A percentile compares a stretch with the other conserved stretches of the same genome.
Evolutionary conservation across 1,284 basidiomycete genomes (phyloP).

Genomic region (Cystobasidiaceae sp.): DNA sequence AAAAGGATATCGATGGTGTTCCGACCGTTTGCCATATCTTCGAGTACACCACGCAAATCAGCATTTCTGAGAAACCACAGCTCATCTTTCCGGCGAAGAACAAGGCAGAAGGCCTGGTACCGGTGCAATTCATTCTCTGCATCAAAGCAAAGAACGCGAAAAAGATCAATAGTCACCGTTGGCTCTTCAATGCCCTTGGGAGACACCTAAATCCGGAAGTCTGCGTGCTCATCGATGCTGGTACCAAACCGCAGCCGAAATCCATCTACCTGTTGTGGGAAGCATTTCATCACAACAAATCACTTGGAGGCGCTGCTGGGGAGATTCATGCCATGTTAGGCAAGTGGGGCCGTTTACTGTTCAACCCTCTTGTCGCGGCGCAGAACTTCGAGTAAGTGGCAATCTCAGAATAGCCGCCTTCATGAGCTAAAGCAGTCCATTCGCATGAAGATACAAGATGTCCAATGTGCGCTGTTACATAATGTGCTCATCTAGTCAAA

Average conservation of each 20-base stretch:
- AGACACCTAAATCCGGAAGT: constrained; percentile 80
- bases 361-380: constrained; percentile 89
- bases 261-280: constrained; percentile 50
- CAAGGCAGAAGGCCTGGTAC: constrained; percentile 78
- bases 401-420: too few relatives aligned
- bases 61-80: constrained; percentile 70
- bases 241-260: constrained; percentile 68
- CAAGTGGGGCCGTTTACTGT: constrained; percentile 78
- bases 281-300: constrained; percentile 72
- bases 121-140: constrained; percentile 91
- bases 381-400: constrained; percentile 89
- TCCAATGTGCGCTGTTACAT: too few relatives aligned
- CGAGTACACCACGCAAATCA: constrained; percentile 50
- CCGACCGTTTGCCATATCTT: constrained; percentile 62
- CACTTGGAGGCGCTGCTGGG: constrained; percentile 52
- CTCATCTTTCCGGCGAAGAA: constrained; percentile 82
- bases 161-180: constrained; percentile 79
- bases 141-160: constrained; percentile 90
- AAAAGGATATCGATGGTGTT: constrained; percentile 80
- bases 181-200: constrained; percentile 96
- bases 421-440: not conserved
- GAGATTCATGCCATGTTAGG: constrained; percentile 64
- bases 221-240: constrained; percentile 85
- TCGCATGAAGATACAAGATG: constrained; percentile 22
- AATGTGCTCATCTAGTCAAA: too few relatives aligned